A percentile compares a stretch with the other conserved stretches of the same genome.
phyloP scores from a whole-genome alignment of 768 basidiomycete species.

The Auricularia sp. region DNA sequence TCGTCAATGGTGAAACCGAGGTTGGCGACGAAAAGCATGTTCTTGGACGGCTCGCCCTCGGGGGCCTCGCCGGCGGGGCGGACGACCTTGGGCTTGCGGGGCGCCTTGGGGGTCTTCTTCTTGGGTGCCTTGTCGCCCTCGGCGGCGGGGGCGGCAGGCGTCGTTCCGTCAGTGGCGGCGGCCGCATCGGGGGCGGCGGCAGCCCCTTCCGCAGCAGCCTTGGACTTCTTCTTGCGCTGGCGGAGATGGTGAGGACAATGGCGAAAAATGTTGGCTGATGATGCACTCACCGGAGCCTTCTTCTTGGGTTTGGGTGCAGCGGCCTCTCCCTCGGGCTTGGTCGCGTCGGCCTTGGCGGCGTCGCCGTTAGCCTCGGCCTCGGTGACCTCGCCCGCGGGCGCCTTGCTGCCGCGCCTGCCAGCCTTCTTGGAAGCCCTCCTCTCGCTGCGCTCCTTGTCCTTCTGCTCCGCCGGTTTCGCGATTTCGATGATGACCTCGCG shows the following conservation, averaged over 20 bases:
- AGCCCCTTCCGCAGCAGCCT: slow-evolving; percentile 31
- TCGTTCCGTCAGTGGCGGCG: slow-evolving; percentile 27
- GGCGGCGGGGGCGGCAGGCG: slow-evolving; percentile 24
- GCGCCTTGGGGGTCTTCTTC: slow-evolving; percentile 49
- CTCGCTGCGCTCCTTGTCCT: slow-evolving; percentile 74
- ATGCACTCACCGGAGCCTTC: slow-evolving; percentile 44
- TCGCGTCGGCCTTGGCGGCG: slow-evolving; percentile 36
- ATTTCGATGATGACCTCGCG: slow-evolving; percentile 85
- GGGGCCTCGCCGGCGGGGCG: slow-evolving; percentile 79
- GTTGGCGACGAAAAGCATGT: slow-evolving; percentile 92
- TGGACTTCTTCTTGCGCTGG: slow-evolving; percentile 31
- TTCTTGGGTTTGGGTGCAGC: slow-evolving; percentile 66
- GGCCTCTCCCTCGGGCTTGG: slow-evolving; percentile 43
- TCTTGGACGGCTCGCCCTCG: slow-evolving; percentile 79
- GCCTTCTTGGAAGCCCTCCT: slow-evolving; percentile 70
- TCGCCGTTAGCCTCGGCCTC: slow-evolving; percentile 86
- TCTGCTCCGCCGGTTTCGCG: slow-evolving; percentile 84
- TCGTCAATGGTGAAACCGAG: slow-evolving; percentile 93
- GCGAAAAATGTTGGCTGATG: slow-evolving; percentile 13
- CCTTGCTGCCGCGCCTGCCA: slow-evolving; percentile 77
- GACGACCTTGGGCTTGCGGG: slow-evolving; percentile 44
- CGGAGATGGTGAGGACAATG: not conserved
- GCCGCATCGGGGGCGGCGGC: slow-evolving; percentile 18
- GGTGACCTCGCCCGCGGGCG: slow-evolving; percentile 81
- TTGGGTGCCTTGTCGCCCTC: slow-evolving; percentile 24